Evolutionary conservation across 225 moss, liverwort and hornwort species (phyloP), one percentile per base, ranked within the genome.

Genomic region (Pleurozium schreberi): DNA sequence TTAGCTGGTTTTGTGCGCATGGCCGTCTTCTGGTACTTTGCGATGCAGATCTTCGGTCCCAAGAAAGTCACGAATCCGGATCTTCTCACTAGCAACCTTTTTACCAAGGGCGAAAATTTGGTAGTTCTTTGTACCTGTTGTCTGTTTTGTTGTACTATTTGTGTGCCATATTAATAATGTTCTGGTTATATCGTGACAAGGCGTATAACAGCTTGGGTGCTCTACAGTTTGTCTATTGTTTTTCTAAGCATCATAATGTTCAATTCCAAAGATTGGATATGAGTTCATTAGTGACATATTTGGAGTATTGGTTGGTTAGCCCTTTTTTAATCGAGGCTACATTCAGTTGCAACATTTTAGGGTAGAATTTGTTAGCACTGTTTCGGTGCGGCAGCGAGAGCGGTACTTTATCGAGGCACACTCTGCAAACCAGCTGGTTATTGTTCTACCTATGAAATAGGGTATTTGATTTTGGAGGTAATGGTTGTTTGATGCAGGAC

Each of bases 11-110:
- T 98, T 55, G 88, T 97, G 69, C 94, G 98, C 69, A 95, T 97
- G 98, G 98, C 95, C 45, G 84, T 98, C 84, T 96, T 98, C 88
- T 98, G 95, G 95, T 98, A 98, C 82, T 93, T 98, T 77, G 93
- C 92, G 25, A 97, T 97, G 98, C 98, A 98, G 91, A 89, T 95
- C 82, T 96, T 98, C 85, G 93, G 95, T 59, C 89, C 94, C 50
- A 98, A 96, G 93, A 98, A 95, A 93, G 92, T 94, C 62, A 89
- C 85, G 76, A 92, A 93, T 90, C 91, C 93, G 45, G 93, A 91
- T 67, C 82, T 94, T 69, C 92, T 98, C 53, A 93, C 95, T 78
- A 92, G 90, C 85, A 98, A 98, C 90, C 92, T 96, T 55, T 95
- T 97, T 67, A 86, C 75, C 27, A 96, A 95, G 93, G 95, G 95